Evolutionary conservation across 1,139 yeast species (phyloP), one percentile per base, ranked within the genome.

Genomic region (Zygosaccharomyces pseudobailii): DNA sequence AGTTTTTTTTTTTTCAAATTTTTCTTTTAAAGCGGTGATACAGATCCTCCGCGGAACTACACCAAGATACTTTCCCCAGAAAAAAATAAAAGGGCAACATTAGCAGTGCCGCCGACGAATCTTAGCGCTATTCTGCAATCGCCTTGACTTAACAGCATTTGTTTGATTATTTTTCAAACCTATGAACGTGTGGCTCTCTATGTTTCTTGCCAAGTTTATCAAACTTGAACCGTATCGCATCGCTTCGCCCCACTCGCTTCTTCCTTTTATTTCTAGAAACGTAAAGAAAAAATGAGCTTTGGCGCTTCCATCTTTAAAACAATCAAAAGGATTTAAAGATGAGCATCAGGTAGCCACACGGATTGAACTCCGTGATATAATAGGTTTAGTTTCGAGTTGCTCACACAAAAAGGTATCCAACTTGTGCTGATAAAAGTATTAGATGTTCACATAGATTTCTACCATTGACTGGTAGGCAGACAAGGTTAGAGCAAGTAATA

Each of bases 201-300:
- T 27, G 4, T 9, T 27, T 27, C 30, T 9, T 5, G 8, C 30
- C 30, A 9, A 9, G 8, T 27, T 27, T 9, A 9, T 27, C 30
- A 6, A 10, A 6, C 37, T 20, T 9, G 36, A 19, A n/a, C 4
- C 3, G 17, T n/a, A 23, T 24, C 30, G 17, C n/a, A 13, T 24
- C 22, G 21, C 30, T 19, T 35, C 38, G 17, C 28, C 31, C 19
- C 30, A 7, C 17, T n/a, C 10, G 38, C 27, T 36, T 13, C n/a
- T 27, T 20, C 27, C 20, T 43, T 36, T 40, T 33, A 33, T 37
- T 28, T 46, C 30, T 45, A 46, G 42, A 13, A 28, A 36, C 33
- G 34, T 39, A 40, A 45, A 46, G 42, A 42, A 42, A 46, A 38
- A 37, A 31, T 17, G 23, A 19, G 8, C 32, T 38, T 38, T 38